These are phyloP conservation scores for Fonsecaea nubica DNA, from an alignment of 2,329 filamentous ascomycete genomes.

Conservation along the genomic window DNA sequence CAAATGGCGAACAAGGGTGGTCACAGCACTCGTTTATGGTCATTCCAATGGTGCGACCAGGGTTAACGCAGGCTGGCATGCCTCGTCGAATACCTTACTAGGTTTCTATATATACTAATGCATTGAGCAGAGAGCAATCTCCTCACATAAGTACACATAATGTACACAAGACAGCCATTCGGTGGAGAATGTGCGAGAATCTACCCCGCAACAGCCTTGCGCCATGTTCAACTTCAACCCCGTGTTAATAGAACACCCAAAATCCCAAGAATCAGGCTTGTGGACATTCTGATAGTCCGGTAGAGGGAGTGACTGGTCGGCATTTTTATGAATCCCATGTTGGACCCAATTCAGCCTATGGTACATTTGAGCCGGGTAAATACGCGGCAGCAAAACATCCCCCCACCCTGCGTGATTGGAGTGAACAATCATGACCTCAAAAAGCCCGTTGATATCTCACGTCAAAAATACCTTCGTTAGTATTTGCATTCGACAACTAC, in stretches of 20 bases:
- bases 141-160: constrained; percentile 2
- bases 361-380: constrained; percentile 16
- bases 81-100: constrained; percentile 16
- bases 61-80: constrained; percentile 23
- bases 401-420: constrained; percentile 13
- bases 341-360: constrained; percentile 21
- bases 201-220: constrained; percentile 15
- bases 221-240: neutral
- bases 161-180: neutral
- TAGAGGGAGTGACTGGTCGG: neutral
- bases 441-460: neutral
- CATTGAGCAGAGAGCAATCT: constrained; percentile 12
- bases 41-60: neutral
- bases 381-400: neutral
- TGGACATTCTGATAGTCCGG: neutral
- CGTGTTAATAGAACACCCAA: neutral
- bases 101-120: constrained; percentile 19
- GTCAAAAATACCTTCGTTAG: neutral
- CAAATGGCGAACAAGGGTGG: constrained; percentile 10
- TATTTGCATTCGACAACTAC: neutral
- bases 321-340: constrained; percentile 9
- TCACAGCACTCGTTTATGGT: constrained; percentile 5
- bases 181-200: neutral
- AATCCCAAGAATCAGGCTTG: neutral
- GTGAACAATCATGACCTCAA: constrained; percentile 11